Percentiles rank a stretch among this genome's conserved stretches.
Evolutionary conservation across 352 stramenopile species (phyloP).

Genomic region (Thalassiosira hispida): DNA sequence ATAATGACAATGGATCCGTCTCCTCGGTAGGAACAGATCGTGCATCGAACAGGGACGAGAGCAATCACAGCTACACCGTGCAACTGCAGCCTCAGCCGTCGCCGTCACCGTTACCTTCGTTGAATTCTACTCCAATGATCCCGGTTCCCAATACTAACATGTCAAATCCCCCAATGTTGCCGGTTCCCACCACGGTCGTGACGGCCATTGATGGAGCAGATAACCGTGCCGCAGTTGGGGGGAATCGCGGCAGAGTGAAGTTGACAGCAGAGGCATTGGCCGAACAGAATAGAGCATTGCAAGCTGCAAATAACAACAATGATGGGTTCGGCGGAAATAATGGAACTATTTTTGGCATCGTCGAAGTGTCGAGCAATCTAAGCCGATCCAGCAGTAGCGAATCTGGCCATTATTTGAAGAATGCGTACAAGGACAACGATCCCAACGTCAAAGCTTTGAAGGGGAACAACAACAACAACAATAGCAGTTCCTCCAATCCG

Average conservation of each 20-base stretch:
- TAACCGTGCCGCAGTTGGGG: neutral
- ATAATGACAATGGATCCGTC: conserved; percentile 17
- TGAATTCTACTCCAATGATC: too few species aligned
- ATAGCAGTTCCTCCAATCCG: too few species aligned
- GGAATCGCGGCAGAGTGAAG: neutral
- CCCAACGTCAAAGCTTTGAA: too few species aligned
- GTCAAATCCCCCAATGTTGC: neutral
- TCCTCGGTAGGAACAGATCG: conserved; percentile 47
- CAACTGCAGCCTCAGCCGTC: neutral
- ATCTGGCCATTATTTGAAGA: conserved; percentile 12
- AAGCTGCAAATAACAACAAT: too few species aligned
- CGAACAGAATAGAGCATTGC: too few species aligned
- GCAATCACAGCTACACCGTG: neutral
- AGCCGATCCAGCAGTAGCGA: conserved; percentile 39
- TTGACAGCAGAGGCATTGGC: neutral
- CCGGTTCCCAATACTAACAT: too few species aligned
- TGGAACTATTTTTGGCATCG: neutral
- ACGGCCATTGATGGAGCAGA: neutral
- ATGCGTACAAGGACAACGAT: neutral
- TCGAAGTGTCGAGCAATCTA: conserved; percentile 33
- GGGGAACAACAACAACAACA: neutral
- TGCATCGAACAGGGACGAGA: conserved; percentile 40
- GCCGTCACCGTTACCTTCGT: neutral
- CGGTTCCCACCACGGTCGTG: conserved; percentile 16
- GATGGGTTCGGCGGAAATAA: neutral